A percentile compares a stretch with the other conserved stretches of the same genome.
Evolutionary conservation across 2,329 filamentous ascomycete species (phyloP).

Genomic region (Trichothecium sympodiale): DNA sequence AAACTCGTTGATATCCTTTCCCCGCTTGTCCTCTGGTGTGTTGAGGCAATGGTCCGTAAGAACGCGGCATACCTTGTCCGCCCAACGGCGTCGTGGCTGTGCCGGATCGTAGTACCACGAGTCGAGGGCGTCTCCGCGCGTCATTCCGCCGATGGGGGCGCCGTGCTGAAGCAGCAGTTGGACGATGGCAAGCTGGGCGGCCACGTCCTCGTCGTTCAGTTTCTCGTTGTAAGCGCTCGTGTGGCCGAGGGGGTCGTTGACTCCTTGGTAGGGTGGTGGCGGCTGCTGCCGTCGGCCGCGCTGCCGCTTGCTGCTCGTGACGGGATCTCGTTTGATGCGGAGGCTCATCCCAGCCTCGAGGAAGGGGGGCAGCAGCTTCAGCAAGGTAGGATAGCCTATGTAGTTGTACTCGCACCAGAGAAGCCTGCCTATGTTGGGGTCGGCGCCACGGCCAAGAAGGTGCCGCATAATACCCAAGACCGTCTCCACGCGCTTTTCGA

Average conservation of each 20-base stretch:
- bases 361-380: neutral
- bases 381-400: neutral
- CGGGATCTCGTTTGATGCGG: too few relatives aligned
- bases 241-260: neutral
- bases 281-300: neutral
- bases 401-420: neutral
- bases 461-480: neutral
- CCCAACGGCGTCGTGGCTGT: neutral
- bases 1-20: neutral
- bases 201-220: neutral
- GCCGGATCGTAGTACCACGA: neutral
- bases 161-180: neutral
- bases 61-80: neutral
- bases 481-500: neutral
- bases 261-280: neutral
- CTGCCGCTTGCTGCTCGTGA: neutral
- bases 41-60: slow-evolving; percentile 1
- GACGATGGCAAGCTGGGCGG: neutral
- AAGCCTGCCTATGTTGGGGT: neutral
- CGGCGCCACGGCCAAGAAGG: neutral
- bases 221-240: neutral
- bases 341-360: neutral
- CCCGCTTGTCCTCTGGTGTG: slow-evolving; percentile 6
- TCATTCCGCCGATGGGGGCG: neutral
- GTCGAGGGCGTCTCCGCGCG: neutral